These are phyloP conservation scores for Domatiomyces catenatus DNA, from an alignment of 2,329 filamentous ascomycete genomes.

Conservation along the genomic window DNA sequence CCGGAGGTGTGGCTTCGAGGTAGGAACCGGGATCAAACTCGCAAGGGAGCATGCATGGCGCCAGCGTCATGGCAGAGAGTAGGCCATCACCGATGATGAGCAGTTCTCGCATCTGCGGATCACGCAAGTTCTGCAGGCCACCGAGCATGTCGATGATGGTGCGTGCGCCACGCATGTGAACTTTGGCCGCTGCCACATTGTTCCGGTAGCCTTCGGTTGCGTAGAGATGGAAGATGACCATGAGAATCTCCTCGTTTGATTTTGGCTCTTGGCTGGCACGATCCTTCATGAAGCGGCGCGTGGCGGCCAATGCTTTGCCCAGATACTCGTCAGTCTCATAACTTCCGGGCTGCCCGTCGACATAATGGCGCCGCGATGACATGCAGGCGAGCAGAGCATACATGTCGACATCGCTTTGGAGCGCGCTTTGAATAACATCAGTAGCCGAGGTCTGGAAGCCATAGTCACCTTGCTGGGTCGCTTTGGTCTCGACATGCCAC, in stretches of 20 bases:
- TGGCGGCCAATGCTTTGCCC: conserved; percentile 10
- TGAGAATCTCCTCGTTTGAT: conserved; percentile 2
- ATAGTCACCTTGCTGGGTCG: conserved; percentile 8
- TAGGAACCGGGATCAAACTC: conserved; percentile 13
- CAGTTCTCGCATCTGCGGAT: conserved; percentile 9
- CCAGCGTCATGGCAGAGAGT: conserved; percentile 10
- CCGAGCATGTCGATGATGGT: conserved; percentile 11
- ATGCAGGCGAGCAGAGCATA: conserved; percentile 15
- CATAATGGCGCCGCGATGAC: conserved; percentile 12
- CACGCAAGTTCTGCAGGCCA: conserved; percentile 9
- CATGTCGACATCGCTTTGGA: conserved; percentile 14
- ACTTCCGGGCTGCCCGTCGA: conserved; percentile 6
- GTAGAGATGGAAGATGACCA: conserved; percentile 14
- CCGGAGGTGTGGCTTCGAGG: conserved; percentile 7
- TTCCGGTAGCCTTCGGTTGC: conserved; percentile 14
- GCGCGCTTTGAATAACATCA: conserved; percentile 1
- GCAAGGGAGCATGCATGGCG: conserved; percentile 12
- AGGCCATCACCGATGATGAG: conserved; percentile 14
- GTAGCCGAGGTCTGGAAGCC: conserved; percentile 9
- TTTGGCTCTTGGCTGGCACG: background rate
- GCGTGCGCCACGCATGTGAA: conserved; percentile 14
- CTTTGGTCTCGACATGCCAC: conserved; percentile 12
- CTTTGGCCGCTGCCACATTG: conserved; percentile 11
- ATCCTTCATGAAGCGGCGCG: conserved; percentile 4
- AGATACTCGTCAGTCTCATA: conserved; percentile 13